Evolutionary conservation across 2,329 filamentous ascomycete species (phyloP), one percentile per base, ranked within the genome.

Genomic region (Diaporthe helianthi): DNA sequence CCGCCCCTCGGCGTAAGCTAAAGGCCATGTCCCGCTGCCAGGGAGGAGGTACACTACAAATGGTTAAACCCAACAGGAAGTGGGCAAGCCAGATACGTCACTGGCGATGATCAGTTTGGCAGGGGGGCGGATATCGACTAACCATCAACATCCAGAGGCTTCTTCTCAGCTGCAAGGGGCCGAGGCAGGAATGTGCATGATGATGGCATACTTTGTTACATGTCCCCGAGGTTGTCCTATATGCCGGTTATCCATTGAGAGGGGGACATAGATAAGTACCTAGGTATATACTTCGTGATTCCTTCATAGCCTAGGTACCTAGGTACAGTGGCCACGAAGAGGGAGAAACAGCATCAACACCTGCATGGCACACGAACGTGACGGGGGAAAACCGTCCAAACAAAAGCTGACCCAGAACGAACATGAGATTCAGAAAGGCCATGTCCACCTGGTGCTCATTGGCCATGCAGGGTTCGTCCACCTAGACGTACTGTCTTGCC

Each of bases 21-120:
- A 38, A 38, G 36, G 15, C 36, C 36, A 38, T 12, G 17, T 60
- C 55, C 55, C 55, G 55, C 55, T 60, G 55, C 55, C 55, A 60
- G 55, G 36, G 36, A 38, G 55, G n/a, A 63, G 44, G n/a, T n/a
- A n/a, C n/a, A n/a, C n/a, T n/a, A n/a, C n/a, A n/a, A n/a, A n/a
- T n/a, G n/a, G 58, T 63, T 63, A 36, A 41, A 63, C 58, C 44
- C 58, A 47, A 9, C 44, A 36, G 58, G 44, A 49, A 36, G 29
- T 31, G 58, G 58, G 58, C 41, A 49, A 63, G 58, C 44, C 44
- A 49, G 44, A 44, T 63, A 63, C 58, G 58, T 63, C 58, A 63
- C 58, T 24, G 44, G 5, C 44, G 58, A 19, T n/a, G 58, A 63
- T 63, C 58, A 3, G 55, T 13, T 47, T 61, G 55, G 36, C 22